Percentiles rank a stretch among this genome's conserved stretches.
Evolutionary conservation across 805 yeast genomes (phyloP).

Genomic region (Pichia sporocuriosa): DNA sequence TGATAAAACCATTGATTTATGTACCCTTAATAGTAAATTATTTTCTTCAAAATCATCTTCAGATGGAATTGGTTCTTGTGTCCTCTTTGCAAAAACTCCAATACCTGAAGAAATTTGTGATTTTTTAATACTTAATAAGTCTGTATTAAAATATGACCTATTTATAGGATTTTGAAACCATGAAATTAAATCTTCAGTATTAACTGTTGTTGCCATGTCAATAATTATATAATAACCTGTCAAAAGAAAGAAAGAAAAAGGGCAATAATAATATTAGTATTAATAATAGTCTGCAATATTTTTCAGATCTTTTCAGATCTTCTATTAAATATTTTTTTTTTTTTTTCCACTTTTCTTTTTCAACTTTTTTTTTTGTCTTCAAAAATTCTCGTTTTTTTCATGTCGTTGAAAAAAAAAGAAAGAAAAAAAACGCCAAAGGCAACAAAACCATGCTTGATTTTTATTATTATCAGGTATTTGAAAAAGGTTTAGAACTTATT

Average conservation of each 20-base stretch:
- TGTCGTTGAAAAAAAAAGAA: too few species aligned
- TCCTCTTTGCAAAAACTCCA: conserved; percentile 60
- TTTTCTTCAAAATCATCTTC: conserved; percentile 24
- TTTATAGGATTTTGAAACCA: conserved; percentile 48
- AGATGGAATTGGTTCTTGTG: conserved; percentile 17
- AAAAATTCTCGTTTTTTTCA: too few species aligned
- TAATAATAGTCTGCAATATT: too few species aligned
- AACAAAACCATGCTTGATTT: too few species aligned
- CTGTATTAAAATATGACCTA: conserved; percentile 49
- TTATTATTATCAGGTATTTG: not conserved
- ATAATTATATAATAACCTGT: too few species aligned
- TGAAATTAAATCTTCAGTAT: conserved; percentile 27
- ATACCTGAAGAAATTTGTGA: conserved; percentile 47
- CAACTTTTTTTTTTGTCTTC: too few species aligned
- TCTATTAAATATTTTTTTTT: too few species aligned
- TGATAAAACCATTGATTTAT: conserved; percentile 54
- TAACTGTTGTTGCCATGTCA: conserved; percentile 28
- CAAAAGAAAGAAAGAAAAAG: too few species aligned
- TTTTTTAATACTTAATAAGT: conserved; percentile 35
- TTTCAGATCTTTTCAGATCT: too few species aligned
- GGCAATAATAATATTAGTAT: too few species aligned
- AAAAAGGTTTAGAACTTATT: not conserved
- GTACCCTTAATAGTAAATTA: conserved; percentile 45
- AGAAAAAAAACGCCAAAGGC: too few species aligned
- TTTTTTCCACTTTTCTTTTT: too few species aligned